These are phyloP conservation scores for Chlorella sp. DNA, from an alignment of 139 green algal genomes.

Conservation along the genomic window DNA sequence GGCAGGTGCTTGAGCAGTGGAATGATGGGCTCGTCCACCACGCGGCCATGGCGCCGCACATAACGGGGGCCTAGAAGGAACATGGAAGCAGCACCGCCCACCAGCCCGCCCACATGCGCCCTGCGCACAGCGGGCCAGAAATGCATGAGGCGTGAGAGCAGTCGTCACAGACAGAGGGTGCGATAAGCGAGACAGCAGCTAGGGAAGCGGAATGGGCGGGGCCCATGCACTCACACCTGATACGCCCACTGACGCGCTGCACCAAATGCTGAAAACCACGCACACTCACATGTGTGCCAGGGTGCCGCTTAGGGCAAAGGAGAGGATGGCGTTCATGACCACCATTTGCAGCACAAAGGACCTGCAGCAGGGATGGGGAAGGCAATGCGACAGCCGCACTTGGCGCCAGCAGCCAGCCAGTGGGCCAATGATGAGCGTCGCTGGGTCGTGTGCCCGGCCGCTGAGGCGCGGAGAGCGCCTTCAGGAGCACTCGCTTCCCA, in stretches of 20 bases:
- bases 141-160: background rate
- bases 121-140: background rate
- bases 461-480: too few relatives aligned
- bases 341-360: background rate
- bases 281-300: background rate
- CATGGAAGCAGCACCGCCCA: background rate
- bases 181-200: background rate
- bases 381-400: too few relatives aligned
- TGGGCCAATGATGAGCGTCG: too few relatives aligned
- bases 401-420: too few relatives aligned
- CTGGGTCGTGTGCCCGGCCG: too few relatives aligned
- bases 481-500: too few relatives aligned
- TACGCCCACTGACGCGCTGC: background rate
- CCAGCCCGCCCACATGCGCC: background rate
- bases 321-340: background rate
- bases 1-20: background rate
- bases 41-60: background rate
- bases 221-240: background rate
- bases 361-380: too few relatives aligned
- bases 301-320: background rate
- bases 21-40: background rate
- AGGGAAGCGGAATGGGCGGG: background rate
- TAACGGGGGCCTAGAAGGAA: background rate
- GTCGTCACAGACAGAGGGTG: background rate
- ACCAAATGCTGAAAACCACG: background rate